These are phyloP conservation scores for Blumeria graminis DNA, from an alignment of 2,329 filamentous ascomycete species.

Conservation along the genomic window DNA sequence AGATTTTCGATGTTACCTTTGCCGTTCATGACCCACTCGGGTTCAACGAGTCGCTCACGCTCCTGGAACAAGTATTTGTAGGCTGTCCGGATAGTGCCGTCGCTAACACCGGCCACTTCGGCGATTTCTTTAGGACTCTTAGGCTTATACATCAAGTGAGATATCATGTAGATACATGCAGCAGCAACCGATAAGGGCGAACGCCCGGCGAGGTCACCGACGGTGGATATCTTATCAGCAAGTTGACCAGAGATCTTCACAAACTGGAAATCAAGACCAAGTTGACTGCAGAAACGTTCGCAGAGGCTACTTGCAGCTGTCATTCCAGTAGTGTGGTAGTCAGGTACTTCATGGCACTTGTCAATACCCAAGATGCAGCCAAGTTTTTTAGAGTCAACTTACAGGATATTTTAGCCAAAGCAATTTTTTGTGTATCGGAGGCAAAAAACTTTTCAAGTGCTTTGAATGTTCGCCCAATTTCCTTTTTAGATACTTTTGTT, in stretches of 20 bases:
- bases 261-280: slow-evolving; percentile 49
- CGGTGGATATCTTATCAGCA: slow-evolving; percentile 50
- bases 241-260: slow-evolving; percentile 60
- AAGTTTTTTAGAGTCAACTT: slow-evolving; percentile 15
- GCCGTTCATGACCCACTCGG: slow-evolving; percentile 49
- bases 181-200: slow-evolving; percentile 86
- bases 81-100: slow-evolving; percentile 87
- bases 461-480: slow-evolving; percentile 93
- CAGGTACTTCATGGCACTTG: slow-evolving; percentile 14
- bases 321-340: slow-evolving; percentile 50
- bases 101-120: slow-evolving; percentile 64
- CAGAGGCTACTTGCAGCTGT: slow-evolving; percentile 69
- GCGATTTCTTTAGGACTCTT: slow-evolving; percentile 75
- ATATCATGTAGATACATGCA: slow-evolving; percentile 91
- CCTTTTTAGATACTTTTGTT: slow-evolving; percentile 88
- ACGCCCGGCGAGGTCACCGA: slow-evolving; percentile 61
- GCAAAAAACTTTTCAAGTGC: slow-evolving; percentile 69
- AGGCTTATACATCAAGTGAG: slow-evolving; percentile 57
- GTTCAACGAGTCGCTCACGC: slow-evolving; percentile 48
- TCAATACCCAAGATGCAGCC: slow-evolving; percentile 12
- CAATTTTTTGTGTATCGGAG: slow-evolving; percentile 39
- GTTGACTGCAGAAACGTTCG: slow-evolving; percentile 67
- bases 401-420: slow-evolving; percentile 21
- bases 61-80: slow-evolving; percentile 71
- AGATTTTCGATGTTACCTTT: slow-evolving; percentile 47